Evolutionary conservation across 140 eudicot genomes (phyloP).

Genomic region (Anethum foeniculum): DNA sequence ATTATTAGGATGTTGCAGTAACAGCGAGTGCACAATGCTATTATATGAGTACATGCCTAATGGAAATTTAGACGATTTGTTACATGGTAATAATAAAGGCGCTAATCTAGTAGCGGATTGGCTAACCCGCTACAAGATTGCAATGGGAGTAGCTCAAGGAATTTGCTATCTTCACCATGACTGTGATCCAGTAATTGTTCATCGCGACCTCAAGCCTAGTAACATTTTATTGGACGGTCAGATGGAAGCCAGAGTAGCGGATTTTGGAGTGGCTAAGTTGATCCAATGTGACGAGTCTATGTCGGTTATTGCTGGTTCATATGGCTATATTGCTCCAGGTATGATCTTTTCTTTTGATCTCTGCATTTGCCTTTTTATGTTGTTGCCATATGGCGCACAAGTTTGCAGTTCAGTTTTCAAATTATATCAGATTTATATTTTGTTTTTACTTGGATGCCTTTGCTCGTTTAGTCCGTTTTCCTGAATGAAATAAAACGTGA

Average conservation of each 20-base stretch:
- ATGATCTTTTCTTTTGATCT: slow-evolving; percentile 6
- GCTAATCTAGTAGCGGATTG: slow-evolving; percentile 71
- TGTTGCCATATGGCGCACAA: background rate
- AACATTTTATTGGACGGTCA: slow-evolving; percentile 74
- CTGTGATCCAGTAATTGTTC: slow-evolving; percentile 91
- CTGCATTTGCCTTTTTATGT: background rate
- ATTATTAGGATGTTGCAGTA: slow-evolving; percentile 82
- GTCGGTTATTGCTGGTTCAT: slow-evolving; percentile 97
- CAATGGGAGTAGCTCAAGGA: slow-evolving; percentile 91
- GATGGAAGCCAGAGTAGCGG: slow-evolving; percentile 98
- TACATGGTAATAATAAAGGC: slow-evolving; percentile 70
- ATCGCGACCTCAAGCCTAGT: slow-evolving; percentile 91
- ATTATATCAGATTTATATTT: background rate
- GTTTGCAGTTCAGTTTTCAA: background rate
- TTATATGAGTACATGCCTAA: slow-evolving; percentile 97
- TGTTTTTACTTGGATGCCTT: background rate
- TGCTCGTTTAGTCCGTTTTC: background rate
- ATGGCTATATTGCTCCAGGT: slow-evolving; percentile 99
- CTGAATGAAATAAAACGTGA: background rate
- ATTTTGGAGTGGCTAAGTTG: slow-evolving; percentile 91
- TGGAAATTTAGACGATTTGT: slow-evolving; percentile 76
- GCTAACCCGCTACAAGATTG: slow-evolving; percentile 80
- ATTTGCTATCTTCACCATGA: slow-evolving; percentile 94
- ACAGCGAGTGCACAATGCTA: slow-evolving; percentile 73
- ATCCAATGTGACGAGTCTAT: slow-evolving; percentile 78